Percentiles rank a stretch among this genome's conserved stretches.
phyloP scores from a whole-genome alignment of 164 flowering plant genomes.

The Berberis vulgaris region DNA sequence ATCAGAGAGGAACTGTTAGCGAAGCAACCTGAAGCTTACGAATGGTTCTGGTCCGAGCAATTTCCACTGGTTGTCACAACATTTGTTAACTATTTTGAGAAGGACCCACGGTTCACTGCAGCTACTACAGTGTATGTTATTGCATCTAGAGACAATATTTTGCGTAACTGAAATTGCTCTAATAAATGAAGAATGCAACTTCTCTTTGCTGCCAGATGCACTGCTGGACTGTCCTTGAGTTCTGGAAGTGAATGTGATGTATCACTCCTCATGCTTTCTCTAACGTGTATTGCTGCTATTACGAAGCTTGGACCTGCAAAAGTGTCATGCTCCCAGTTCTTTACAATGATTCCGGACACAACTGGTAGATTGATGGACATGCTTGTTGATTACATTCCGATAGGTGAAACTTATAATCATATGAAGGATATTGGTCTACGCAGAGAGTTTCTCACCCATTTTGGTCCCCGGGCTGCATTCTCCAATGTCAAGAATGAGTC shows the following conservation, averaged over 20 bases:
- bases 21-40: conserved; percentile 71
- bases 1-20: conserved; percentile 60
- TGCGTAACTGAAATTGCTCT: neutral
- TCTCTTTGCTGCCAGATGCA: conserved; percentile 30
- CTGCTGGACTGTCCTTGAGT: conserved; percentile 27
- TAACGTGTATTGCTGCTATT: conserved; percentile 74
- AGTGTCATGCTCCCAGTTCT: conserved; percentile 77
- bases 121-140: conserved; percentile 66
- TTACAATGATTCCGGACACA: conserved; percentile 65
- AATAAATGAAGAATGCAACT: conserved; percentile 4
- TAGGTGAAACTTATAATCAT: conserved; percentile 57
- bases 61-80: conserved; percentile 60
- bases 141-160: neutral
- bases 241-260: conserved; percentile 54
- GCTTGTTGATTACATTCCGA: conserved; percentile 67
- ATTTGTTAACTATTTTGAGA: conserved; percentile 72
- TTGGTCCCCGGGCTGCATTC: conserved; percentile 88
- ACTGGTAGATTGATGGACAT: conserved; percentile 92
- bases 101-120: conserved; percentile 57
- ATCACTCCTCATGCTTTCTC: conserved; percentile 74
- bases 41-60: conserved; percentile 95
- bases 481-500: conserved; percentile 49
- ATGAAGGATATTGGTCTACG: conserved; percentile 74
- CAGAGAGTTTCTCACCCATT: conserved; percentile 86
- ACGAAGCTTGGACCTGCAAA: conserved; percentile 89